Percentiles rank a stretch among this genome's conserved stretches.
These are phyloP conservation scores for Penicillium robsamsonii DNA, from an alignment of 495 filamentous ascomycete genomes.

Conservation along the genomic window DNA sequence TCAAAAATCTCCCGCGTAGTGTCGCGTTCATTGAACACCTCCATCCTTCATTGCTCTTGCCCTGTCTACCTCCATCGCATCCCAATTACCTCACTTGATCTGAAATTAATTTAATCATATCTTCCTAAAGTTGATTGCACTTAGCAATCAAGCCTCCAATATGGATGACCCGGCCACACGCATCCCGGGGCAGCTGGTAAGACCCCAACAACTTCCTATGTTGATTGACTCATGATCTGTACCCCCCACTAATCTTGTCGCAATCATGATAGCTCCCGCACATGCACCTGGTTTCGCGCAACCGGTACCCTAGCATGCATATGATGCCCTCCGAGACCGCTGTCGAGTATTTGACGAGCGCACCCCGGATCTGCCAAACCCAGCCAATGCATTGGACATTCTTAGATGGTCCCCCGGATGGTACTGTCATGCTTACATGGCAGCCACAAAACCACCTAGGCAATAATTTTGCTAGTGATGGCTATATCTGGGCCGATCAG, in stretches of 20 bases:
- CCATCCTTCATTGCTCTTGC: slow-evolving; percentile 19
- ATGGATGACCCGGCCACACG: slow-evolving; percentile 67
- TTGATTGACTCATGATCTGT: slow-evolving; percentile 10
- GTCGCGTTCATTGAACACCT: slow-evolving; percentile 28
- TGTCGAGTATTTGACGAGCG: slow-evolving; percentile 71
- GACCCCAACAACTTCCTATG: slow-evolving; percentile 14
- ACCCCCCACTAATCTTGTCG: slow-evolving; percentile 21
- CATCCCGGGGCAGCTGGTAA: slow-evolving; percentile 62
- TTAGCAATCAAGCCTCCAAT: slow-evolving; percentile 24
- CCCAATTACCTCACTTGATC: slow-evolving; percentile 21
- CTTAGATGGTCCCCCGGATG: slow-evolving; percentile 75
- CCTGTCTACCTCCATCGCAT: slow-evolving; percentile 10
- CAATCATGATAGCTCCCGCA: slow-evolving; percentile 64
- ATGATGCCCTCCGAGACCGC: slow-evolving; percentile 66
- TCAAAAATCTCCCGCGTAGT: slow-evolving; percentile 42
- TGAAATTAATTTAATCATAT: slow-evolving; percentile 2
- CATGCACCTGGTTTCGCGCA: slow-evolving; percentile 78
- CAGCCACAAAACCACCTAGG: slow-evolving; percentile 68
- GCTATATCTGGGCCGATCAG: slow-evolving; percentile 80
- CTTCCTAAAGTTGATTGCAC: slow-evolving; percentile 8
- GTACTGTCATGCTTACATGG: slow-evolving; percentile 80
- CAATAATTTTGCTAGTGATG: slow-evolving; percentile 79
- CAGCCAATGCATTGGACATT: slow-evolving; percentile 90
- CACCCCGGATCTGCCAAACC: slow-evolving; percentile 71
- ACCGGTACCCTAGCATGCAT: slow-evolving; percentile 66